These are phyloP conservation scores for Perkinsus marinus DNA, from an alignment of 169 alveolate species.

Conservation along the genomic window DNA sequence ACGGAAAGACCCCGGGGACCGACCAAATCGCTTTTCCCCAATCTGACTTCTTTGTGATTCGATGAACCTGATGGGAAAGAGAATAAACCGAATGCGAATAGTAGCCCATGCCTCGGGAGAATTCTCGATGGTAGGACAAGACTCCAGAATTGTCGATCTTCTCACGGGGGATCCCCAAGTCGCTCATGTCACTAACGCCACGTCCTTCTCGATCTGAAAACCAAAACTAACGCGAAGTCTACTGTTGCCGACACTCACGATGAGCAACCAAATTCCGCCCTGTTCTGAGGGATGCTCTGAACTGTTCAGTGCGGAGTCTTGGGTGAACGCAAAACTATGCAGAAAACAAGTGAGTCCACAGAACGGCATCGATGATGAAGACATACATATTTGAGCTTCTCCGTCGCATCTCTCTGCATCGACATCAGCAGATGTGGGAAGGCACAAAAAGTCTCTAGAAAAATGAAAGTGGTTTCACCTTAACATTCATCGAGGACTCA, in stretches of 20 bases:
- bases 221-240: neutral
- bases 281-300: neutral
- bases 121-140: neutral
- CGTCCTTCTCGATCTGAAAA: neutral
- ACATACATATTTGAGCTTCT: neutral
- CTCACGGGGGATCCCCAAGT: neutral
- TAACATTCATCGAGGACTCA: neutral
- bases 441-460: neutral
- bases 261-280: neutral
- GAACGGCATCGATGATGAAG: neutral
- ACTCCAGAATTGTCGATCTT: neutral
- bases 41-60: neutral
- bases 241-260: neutral
- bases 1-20: neutral
- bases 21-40: neutral
- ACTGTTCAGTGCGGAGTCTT: neutral
- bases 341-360: neutral
- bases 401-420: neutral
- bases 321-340: neutral
- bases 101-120: neutral
- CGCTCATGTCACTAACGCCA: neutral
- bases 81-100: neutral
- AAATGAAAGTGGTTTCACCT: neutral
- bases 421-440: neutral
- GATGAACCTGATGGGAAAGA: neutral